Base-by-base conservation (phyloP, 2,329 filamentous ascomycete species). In the Nemania sp. region DNA sequence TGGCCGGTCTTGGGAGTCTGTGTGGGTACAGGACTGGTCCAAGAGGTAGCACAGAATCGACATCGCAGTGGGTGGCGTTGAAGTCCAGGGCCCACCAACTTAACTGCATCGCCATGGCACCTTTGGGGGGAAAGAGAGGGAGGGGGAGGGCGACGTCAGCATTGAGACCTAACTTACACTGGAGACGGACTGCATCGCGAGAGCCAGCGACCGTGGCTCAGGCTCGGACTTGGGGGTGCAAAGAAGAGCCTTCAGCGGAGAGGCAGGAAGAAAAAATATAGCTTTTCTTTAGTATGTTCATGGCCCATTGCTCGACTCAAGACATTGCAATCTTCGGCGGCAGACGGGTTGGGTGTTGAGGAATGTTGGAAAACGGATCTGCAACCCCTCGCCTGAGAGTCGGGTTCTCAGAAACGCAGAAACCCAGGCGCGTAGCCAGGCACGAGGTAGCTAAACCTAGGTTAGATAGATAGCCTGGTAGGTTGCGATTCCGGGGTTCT, bases 161-260 rank as follows among this genome's bases (percentile, higher is more conserved):
- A 59, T 65, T 42, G 48, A 59, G 59, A 62, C 63, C 39, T 21
- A 37, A 80, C 79, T 80, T 79, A 81, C 79, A 76, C 78, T 81
- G 54, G 81, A 80, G 76, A 83, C 78, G 68, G 81, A 78, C 79
- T 83, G 81, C 81, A 83, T 83, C 71, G 73, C 80, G 74, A 75
- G 75, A 71, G 74, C 71, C 72, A 54, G 74, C 59, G 34, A 54
- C 61, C 73, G 74, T 60, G 61, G 52, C 59, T 74, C 75, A 75
- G 72, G 68, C 71, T 70, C 65, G 49, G 15, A 39, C 71, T 70
- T 64, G 49, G 15, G 12, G 35, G 15, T 12, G 15, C 5, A 65
- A 64, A 61, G 62, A 69, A 69, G 68, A 73, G 70, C 72, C 71
- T 70, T n/a, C 71, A 72, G 67, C 70, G 65, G 56, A 68, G 67